Percentiles rank a stretch among this genome's conserved stretches.
phyloP scores from a whole-genome alignment of 345 rosid species.

The Hypericum perforatum region DNA sequence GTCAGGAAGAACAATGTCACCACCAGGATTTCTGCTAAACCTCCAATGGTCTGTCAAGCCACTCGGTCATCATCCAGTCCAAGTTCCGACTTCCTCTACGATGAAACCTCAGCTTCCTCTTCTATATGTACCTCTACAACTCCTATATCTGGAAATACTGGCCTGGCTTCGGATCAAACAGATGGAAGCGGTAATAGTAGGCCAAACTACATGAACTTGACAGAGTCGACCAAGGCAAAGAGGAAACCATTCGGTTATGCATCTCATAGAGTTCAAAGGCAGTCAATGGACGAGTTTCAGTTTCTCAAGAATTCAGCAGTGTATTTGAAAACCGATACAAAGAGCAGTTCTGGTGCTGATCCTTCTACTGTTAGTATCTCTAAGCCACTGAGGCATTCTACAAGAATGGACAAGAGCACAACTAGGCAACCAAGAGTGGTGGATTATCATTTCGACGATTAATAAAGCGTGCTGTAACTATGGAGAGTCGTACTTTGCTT shows the following conservation, averaged over 20 bases:
- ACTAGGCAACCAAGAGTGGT: too few species aligned
- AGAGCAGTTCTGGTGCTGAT: conserved; percentile 18
- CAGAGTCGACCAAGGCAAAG: conserved; percentile 86
- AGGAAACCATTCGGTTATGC: conserved; percentile 23
- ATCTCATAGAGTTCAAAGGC: conserved; percentile 45
- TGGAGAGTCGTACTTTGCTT: too few species aligned
- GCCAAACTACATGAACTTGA: conserved; percentile 79
- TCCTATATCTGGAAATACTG: conserved; percentile 47
- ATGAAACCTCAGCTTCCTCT: conserved; percentile 74
- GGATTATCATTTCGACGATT: too few species aligned
- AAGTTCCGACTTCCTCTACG: conserved; percentile 52
- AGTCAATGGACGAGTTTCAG: conserved; percentile 90
- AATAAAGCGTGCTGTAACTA: too few species aligned
- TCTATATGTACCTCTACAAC: conserved; percentile 70
- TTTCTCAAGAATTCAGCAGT: conserved; percentile 44
- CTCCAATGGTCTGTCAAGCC: conserved; percentile 31
- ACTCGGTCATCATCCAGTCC: conserved; percentile 64
- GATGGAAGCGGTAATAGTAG: conserved; percentile 40
- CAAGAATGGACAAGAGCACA: conserved; percentile 14
- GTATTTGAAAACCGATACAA: conserved; percentile 17
- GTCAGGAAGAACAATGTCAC: conserved; percentile 65
- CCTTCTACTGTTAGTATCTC: conserved; percentile 11
- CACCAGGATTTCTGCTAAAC: conserved; percentile 69
- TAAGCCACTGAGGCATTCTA: conserved; percentile 16
- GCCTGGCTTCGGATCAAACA: conserved; percentile 38